Evolutionary conservation across 2,329 filamentous ascomycete species (phyloP), one percentile per base, ranked within the genome.

Genomic region (Clonostachys rhizophaga): DNA sequence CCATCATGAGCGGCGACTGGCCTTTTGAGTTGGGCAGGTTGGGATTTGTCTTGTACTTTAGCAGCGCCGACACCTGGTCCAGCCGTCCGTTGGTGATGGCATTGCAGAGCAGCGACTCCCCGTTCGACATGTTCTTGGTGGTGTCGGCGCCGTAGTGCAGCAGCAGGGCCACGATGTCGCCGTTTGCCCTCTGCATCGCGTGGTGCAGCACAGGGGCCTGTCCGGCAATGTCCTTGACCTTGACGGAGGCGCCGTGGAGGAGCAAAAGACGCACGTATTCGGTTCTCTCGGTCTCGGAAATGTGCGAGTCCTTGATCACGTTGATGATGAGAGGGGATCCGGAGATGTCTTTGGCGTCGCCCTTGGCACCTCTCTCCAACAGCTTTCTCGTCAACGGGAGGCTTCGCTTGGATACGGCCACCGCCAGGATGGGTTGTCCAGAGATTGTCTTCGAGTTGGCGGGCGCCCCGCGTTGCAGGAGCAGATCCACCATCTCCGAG

Each of bases 391-490:
- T 57, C 18, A 65, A 52, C 5, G 63, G 62, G n/a, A 63, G 46
- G 40, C 62, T 58, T 39, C 61, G 53, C 48, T 63, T 63, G 44
- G 50, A 44, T 3, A 71, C 50, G 0, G 65, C 58, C 20, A 65
- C 60, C 5, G 60, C 58, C 6, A 70, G 53, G 10, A 71, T 58
- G 2, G 60, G 58, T 1, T 55, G 47, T 11, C 68, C 69, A 0
- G 55, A 57, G 4, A 61, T 40, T 3, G 59, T 62, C 13, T 55
- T 58, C 2, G 53, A 53, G 17, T 63, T 58, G 6, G 58, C 52
- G 18, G 65, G 59, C 4, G 64, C 66, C 1, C 69, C 68, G 12
- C 57, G 55, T 7, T 60, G 55, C 2, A 71, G 53, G 3, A 72
- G 60, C 1, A 65, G 48, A 4, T 60, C 53, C 16, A 61, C 53